Base-by-base conservation (phyloP, 1,284 basidiomycete species). In the Rhodofomes roseus region DNA sequence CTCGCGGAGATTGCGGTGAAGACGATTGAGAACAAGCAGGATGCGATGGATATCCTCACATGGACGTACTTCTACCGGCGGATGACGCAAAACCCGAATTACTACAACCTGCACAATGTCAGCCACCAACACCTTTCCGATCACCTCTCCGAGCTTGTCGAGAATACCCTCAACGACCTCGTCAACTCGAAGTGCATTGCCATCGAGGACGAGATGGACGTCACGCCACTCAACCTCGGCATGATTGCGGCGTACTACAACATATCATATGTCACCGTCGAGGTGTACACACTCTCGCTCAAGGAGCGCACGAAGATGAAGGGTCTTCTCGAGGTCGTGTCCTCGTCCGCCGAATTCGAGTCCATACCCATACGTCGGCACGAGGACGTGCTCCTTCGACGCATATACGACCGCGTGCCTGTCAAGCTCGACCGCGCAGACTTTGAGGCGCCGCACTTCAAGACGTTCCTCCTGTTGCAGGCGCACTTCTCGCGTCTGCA, bases 1-100 rank as follows among this genome's bases (percentile, higher is more conserved):
- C 85, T 99, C 63, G 94, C 96, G 1, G 97, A 99, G 77, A 97
- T 99, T 65, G 96, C 96, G 12, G 94, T 98, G 31, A 95, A 95
- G 79, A 99, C 96, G 3, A 97, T 99, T 62, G 96, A 98, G 78
- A 97, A 96, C 76, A 98, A 97, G 80, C 95, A 98, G 75, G 95
- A 95, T 72, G 94, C 94, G 0, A 93, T 95, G 83, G 94, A 96
- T 73, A 95, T 95, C 66, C 75, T 96, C 62, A 96, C 94, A 0
- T 96, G 93, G 93, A 93, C 93, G 25, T 94, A 92, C 75, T 97
- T 98, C 82, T 99, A 98, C 76, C 87, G 96, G 31, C 86, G 96
- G 18, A 92, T 99, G 85, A 95, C 93, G 4, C 93, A 96, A 73
- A 98, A 97, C 65, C 90, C 92, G 1, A 95, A 94, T 70, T 98